These are phyloP conservation scores for Schizochytrium sp. DNA, from an alignment of 108 stramenopile species.

Conservation along the genomic window DNA sequence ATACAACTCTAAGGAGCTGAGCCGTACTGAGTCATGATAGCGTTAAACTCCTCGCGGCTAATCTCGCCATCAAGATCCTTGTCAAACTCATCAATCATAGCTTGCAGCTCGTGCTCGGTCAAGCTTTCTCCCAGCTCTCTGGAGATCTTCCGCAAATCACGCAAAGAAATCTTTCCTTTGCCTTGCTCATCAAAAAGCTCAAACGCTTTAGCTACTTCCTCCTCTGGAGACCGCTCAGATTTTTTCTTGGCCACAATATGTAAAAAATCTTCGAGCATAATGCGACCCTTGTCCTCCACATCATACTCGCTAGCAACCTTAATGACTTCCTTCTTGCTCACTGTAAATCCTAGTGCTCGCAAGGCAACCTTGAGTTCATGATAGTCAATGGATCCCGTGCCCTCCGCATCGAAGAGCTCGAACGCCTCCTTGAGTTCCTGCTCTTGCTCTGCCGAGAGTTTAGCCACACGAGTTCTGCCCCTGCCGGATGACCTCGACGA, in stretches of 20 bases:
- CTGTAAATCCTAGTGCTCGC: constrained; percentile 77
- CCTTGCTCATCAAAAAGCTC: constrained; percentile 76
- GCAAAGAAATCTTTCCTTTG: constrained; percentile 69
- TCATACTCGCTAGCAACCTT: constrained; percentile 73
- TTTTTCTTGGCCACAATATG: constrained; percentile 72
- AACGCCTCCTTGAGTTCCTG: constrained; percentile 76
- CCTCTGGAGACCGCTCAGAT: constrained; percentile 75
- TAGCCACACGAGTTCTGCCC: constrained; percentile 11
- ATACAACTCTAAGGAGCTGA: too few relatives aligned
- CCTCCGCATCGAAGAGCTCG: constrained; percentile 75
- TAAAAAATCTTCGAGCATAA: constrained; percentile 72
- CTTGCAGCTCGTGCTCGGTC: constrained; percentile 73
- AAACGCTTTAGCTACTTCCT: constrained; percentile 79
- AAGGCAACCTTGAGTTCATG: constrained; percentile 79
- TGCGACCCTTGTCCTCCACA: constrained; percentile 68
- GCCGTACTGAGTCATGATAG: constrained; percentile 64
- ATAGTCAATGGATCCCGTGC: constrained; percentile 73
- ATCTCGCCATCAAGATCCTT: constrained; percentile 69
- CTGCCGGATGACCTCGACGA: background rate
- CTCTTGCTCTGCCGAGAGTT: constrained; percentile 72
- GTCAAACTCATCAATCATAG: constrained; percentile 75
- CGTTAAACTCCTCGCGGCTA: constrained; percentile 64
- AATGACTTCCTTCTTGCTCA: constrained; percentile 72
- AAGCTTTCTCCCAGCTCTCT: constrained; percentile 79
- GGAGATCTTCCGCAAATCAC: constrained; percentile 74